phyloP scores from a whole-genome alignment of 805 yeast genomes.

The Saccharomycopsis fodiens region DNA sequence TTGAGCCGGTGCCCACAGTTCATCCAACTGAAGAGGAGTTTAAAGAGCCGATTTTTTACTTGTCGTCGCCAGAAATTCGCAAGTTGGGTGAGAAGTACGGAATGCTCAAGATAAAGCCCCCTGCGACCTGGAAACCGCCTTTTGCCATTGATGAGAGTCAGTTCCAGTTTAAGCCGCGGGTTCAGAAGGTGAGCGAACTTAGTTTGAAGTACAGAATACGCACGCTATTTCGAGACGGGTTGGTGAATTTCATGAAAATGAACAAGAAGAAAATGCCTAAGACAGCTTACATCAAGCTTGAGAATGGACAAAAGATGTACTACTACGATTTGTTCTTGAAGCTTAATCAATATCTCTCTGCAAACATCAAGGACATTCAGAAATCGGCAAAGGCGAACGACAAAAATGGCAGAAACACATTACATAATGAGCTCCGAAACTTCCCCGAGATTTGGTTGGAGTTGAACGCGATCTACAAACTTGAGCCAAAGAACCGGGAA shows the following conservation, averaged over 20 bases:
- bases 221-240: conserved; percentile 51
- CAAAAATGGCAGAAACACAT: conserved; percentile 16
- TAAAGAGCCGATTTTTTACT: conserved; percentile 55
- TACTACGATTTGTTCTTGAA: conserved; percentile 35
- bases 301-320: conserved; percentile 22
- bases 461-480: conserved; percentile 9
- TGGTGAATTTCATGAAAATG: conserved; percentile 50
- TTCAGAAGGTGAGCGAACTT: conserved; percentile 61
- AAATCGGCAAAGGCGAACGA: conserved; percentile 14
- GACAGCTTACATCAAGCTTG: conserved; percentile 16
- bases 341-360: conserved; percentile 22
- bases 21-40: conserved; percentile 50
- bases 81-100: conserved; percentile 53
- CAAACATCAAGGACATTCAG: conserved; percentile 1
- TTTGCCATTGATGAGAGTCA: conserved; percentile 42
- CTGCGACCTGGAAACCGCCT: conserved; percentile 41
- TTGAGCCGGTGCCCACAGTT: conserved; percentile 40
- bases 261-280: conserved; percentile 23
- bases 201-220: conserved; percentile 57
- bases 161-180: conserved; percentile 61
- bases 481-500: conserved; percentile 9
- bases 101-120: conserved; percentile 68
- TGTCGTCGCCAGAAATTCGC: conserved; percentile 41
- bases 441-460: conserved; percentile 26
- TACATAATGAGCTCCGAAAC: conserved; percentile 14